These are phyloP conservation scores for Mycena alexandri DNA, from an alignment of 768 basidiomycete species.

Conservation along the genomic window DNA sequence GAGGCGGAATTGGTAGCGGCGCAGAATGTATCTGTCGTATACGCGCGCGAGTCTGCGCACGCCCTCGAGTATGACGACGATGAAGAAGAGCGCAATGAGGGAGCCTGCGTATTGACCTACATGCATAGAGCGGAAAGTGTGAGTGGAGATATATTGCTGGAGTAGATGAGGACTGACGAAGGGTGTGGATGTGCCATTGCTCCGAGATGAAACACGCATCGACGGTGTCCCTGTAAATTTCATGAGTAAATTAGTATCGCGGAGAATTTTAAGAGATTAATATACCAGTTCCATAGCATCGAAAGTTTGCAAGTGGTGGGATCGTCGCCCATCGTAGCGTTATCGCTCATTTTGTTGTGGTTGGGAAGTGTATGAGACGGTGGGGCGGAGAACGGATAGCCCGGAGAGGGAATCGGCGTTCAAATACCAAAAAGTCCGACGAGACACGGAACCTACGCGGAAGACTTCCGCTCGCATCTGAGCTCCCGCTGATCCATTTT, in stretches of 20 bases:
- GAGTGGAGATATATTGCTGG: not conserved
- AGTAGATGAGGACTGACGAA: constrained; percentile 4
- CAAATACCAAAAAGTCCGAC: not conserved
- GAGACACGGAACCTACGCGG: constrained; percentile 27
- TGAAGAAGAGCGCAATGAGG: constrained; percentile 24
- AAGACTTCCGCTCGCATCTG: not conserved
- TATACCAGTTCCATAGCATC: constrained; percentile 37
- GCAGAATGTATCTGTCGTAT: constrained; percentile 32
- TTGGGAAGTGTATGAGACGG: not conserved
- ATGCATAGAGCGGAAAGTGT: not conserved
- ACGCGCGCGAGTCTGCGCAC: constrained; percentile 22
- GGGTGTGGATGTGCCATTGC: constrained; percentile 32
- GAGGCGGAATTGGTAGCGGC: constrained; percentile 21
- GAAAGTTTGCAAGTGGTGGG: constrained; percentile 24
- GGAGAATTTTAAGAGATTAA: too few species aligned
- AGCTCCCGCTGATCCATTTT: constrained; percentile 2
- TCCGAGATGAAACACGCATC: constrained; percentile 31
- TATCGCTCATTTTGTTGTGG: constrained; percentile 14
- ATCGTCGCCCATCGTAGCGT: not conserved
- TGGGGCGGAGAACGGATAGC: not conserved
- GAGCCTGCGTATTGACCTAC: constrained; percentile 29
- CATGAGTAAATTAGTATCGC: too few species aligned
- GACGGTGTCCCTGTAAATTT: constrained; percentile 31
- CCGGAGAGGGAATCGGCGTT: not conserved
- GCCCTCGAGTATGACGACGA: constrained; percentile 29